phyloP scores from a whole-genome alignment of 805 yeast species.

The Pichia paraexigua region DNA sequence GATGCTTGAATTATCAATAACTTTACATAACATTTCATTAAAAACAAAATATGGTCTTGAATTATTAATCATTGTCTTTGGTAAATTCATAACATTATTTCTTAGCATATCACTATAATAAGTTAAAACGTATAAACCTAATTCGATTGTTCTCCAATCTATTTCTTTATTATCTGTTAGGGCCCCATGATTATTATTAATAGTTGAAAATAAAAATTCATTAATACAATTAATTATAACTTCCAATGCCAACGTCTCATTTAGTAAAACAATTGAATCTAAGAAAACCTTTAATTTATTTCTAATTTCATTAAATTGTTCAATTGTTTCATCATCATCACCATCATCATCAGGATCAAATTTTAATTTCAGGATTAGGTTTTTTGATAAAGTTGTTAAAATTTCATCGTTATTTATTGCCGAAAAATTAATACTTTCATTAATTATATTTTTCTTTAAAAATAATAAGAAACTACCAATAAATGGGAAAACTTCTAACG shows the following conservation, averaged over 20 bases:
- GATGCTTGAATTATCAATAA: conserved; percentile 27
- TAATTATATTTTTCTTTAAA: conserved; percentile 47
- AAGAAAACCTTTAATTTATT: conserved; percentile 68
- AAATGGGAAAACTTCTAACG: conserved; percentile 75
- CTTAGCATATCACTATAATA: conserved; percentile 74
- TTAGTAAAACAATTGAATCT: conserved; percentile 58
- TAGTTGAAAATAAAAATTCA: conserved; percentile 24
- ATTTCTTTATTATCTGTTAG: conserved; percentile 2
- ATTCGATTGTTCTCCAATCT: conserved; percentile 79
- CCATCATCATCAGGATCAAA: conserved; percentile 56
- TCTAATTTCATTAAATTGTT: conserved; percentile 76
- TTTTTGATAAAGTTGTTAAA: conserved; percentile 54
- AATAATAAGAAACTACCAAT: conserved; percentile 65
- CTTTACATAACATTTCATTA: conserved; percentile 50
- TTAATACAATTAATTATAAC: conserved; percentile 42
- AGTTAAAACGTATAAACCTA: conserved; percentile 77
- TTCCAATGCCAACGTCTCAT: conserved; percentile 30
- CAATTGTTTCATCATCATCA: conserved; percentile 64
- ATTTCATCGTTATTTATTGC: conserved; percentile 36
- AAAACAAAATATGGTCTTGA: conserved; percentile 60
- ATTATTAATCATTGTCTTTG: conserved; percentile 54
- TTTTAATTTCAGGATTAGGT: conserved; percentile 69
- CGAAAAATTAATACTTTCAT: conserved; percentile 27
- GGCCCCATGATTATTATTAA: not conserved
- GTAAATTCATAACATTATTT: conserved; percentile 65